Percentiles rank a stretch among this genome's conserved stretches.
phyloP scores from a whole-genome alignment of 441 rosid genomes.

The Erysimum pusillum region DNA sequence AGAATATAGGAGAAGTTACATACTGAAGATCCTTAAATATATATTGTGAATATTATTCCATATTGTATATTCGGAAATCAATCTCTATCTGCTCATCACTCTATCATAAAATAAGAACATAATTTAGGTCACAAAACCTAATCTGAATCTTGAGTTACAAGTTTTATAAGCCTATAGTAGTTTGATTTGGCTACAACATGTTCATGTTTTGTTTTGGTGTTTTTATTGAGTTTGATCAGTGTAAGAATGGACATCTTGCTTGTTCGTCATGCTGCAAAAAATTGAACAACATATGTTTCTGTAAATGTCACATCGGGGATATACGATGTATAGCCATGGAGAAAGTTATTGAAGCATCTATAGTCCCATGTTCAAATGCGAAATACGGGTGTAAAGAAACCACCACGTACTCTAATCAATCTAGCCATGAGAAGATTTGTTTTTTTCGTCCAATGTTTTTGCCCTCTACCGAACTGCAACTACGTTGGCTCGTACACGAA shows the following conservation, averaged over 20 bases:
- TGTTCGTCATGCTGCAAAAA: constrained; percentile 63
- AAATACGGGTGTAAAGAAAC: constrained; percentile 57
- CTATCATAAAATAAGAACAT: too few relatives aligned
- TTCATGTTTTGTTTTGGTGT: not conserved
- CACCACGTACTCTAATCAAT: constrained; percentile 44
- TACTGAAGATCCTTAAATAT: too few relatives aligned
- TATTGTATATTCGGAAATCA: too few relatives aligned
- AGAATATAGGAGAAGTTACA: not conserved
- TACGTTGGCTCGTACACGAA: constrained; percentile 49
- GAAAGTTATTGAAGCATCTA: constrained; percentile 62
- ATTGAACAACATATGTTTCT: constrained; percentile 57
- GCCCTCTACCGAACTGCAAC: constrained; percentile 57
- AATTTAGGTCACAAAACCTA: not conserved
- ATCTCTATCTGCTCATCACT: too few relatives aligned
- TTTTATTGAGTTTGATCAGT: constrained; percentile 50
- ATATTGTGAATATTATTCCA: too few relatives aligned
- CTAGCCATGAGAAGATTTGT: constrained; percentile 56
- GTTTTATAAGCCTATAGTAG: not conserved
- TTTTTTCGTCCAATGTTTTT: constrained; percentile 43
- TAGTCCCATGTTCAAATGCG: constrained; percentile 51
- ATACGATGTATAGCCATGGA: constrained; percentile 70
- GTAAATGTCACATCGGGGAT: constrained; percentile 61
- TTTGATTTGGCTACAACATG: not conserved
- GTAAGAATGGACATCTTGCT: constrained; percentile 69
- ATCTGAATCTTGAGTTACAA: not conserved